Evolutionary conservation across 345 rosid species (phyloP).

Genomic region (rapeseed (Brassica napus)): Da-Ae NC_063443.1:3806501-3807000

Average conservation of each 20-base stretch:
- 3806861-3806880: background rate
- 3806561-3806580: no score
- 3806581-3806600: no score
- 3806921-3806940: background rate
- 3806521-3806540: no score
- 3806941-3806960: background rate
- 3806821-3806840: background rate
- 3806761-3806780: background rate
- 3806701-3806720: background rate
- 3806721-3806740: background rate
- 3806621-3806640: no score
- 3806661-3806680: no score
- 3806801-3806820: background rate
- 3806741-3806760: background rate
- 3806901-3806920: background rate
- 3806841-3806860: background rate
- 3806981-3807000: background rate
- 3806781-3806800: background rate
- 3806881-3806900: background rate
- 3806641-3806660: no score
- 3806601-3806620: no score
- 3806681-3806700: background rate
- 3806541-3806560: no score
- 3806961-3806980: background rate
- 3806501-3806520: no score